Base-by-base conservation (phyloP, 2,329 filamentous ascomycete genomes). In the Lasiodiplodia gonubiensis region DNA sequence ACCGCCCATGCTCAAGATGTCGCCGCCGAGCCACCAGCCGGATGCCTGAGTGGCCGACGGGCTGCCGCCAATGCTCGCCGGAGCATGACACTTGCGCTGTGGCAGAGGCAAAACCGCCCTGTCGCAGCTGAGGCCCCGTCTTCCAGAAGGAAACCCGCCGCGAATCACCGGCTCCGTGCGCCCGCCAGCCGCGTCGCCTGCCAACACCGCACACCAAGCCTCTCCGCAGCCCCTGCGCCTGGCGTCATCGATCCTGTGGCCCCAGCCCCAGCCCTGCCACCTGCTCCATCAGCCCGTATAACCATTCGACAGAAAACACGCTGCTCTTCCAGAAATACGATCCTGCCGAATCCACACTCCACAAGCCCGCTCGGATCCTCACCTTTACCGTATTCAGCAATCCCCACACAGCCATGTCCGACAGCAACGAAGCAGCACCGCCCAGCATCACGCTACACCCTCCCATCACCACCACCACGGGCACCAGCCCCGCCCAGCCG, bases 371-470 rank as follows among this genome's bases (percentile, higher is more conserved):
- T 14, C 30, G 30, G 30, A 33, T 33, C 30, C 30, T 33, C n/a
- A n/a, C n/a, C n/a, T 12, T 23, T 14, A 37, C 54, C 33, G 30
- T 42, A 12, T n/a, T 21, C 25, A 5, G 12, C 51, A 12, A 49
- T 14, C 35, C 30, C 4, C 33, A 27, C 33, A 33, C 53, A 18
- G 48, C 30, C 66, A 63, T 39, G 30, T 35, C 54, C 53, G 33
- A 37, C 37, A n/a, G n/a, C 64, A 21, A 53, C 39, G 12, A 30
- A 46, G n/a, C 21, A 23, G 5, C 42, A 4, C 59, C 39, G 21
- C 23, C 37, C 18, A 2, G 42, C 42, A 48, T 70, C 21, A 49
- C 65, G 23, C 67, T 70, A 14, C 69, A 67, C 59, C 39, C 69
- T 3, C 69, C 69, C 25, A 21, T 57, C 54, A 52, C 66, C 30